Percentiles rank a stretch among this genome's conserved stretches.
Conservation (phyloP, 2,329 filamentous ascomycete species). For the Nigrospora oryzae region DNA sequence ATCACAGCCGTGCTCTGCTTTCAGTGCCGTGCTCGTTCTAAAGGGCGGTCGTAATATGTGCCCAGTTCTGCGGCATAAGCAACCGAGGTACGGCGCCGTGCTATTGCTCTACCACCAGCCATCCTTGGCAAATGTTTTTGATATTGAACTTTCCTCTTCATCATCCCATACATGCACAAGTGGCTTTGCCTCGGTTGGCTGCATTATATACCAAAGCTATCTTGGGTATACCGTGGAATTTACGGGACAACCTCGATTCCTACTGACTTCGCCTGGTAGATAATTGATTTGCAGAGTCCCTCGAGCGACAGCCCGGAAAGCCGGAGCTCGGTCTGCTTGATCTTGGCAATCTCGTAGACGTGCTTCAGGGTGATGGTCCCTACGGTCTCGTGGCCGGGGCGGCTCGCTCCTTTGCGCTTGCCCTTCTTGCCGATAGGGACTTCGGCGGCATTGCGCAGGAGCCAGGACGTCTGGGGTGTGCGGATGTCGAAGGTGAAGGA, state of each 20-base stretch:
- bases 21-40: too few species aligned
- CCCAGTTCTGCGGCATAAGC: too few species aligned
- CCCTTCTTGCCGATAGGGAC: slow-evolving; percentile 65
- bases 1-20: too few species aligned
- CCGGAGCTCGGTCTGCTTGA: slow-evolving; percentile 75
- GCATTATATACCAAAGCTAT: neutral
- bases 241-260: slow-evolving; percentile 64
- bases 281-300: slow-evolving; percentile 65
- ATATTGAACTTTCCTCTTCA: neutral
- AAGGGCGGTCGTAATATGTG: too few species aligned
- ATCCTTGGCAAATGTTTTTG: too few species aligned
- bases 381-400: slow-evolving; percentile 68
- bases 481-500: slow-evolving; percentile 89
- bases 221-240: slow-evolving; percentile 2
- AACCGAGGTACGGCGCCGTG: too few species aligned
- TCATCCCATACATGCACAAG: neutral
- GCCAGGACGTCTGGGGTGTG: slow-evolving; percentile 87
- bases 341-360: slow-evolving; percentile 94
- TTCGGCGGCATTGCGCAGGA: slow-evolving; percentile 77
- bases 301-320: slow-evolving; percentile 64
- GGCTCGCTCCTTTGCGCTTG: slow-evolving; percentile 68
- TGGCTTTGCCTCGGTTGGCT: neutral
- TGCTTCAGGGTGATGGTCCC: slow-evolving; percentile 89
- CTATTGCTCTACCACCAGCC: too few species aligned
- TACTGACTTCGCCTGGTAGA: slow-evolving; percentile 67